Conservation (phyloP, 2,329 filamentous ascomycete genomes). For the Harringtonia lauricola region DNA sequence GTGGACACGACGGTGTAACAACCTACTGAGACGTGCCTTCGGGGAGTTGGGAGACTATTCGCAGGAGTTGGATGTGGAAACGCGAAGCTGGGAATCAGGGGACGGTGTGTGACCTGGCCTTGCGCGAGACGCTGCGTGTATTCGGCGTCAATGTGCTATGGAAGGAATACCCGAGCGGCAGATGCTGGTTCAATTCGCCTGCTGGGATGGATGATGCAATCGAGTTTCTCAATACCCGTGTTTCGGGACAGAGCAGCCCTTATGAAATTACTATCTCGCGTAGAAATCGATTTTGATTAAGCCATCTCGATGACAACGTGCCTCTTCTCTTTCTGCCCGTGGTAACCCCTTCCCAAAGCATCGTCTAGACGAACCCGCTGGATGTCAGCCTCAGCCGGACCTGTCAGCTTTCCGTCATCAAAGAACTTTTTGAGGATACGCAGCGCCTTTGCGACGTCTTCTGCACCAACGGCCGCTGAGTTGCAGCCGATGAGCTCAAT, state of each 20-base stretch:
- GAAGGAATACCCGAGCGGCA: conserved; percentile 29
- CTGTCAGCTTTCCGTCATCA: neutral
- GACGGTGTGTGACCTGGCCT: neutral
- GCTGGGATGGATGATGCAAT: conserved; percentile 28
- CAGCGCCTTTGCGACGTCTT: neutral
- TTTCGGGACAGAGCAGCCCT: too few species aligned
- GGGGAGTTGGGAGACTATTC: conserved; percentile 14
- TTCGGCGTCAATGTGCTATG: conserved; percentile 28
- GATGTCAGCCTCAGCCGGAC: neutral
- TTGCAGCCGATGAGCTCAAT: conserved; percentile 1
- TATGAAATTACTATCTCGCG: too few species aligned
- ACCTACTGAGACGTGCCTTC: conserved; percentile 11
- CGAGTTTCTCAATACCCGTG: too few species aligned
- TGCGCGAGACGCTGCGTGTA: too few species aligned
- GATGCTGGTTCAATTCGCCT: conserved; percentile 33
- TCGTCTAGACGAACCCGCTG: neutral
- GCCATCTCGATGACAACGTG: neutral
- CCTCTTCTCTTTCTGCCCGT: neutral
- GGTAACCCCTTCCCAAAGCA: neutral
- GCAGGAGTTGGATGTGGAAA: conserved; percentile 14
- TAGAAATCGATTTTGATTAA: too few species aligned
- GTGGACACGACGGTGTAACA: conserved; percentile 9
- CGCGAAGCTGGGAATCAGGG: neutral
- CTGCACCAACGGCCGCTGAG: neutral
- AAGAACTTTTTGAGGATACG: neutral